A percentile compares a stretch with the other conserved stretches of the same genome.
phyloP scores from a whole-genome alignment of 345 rosid species.

The Eucalyptus erythrocorys region DNA sequence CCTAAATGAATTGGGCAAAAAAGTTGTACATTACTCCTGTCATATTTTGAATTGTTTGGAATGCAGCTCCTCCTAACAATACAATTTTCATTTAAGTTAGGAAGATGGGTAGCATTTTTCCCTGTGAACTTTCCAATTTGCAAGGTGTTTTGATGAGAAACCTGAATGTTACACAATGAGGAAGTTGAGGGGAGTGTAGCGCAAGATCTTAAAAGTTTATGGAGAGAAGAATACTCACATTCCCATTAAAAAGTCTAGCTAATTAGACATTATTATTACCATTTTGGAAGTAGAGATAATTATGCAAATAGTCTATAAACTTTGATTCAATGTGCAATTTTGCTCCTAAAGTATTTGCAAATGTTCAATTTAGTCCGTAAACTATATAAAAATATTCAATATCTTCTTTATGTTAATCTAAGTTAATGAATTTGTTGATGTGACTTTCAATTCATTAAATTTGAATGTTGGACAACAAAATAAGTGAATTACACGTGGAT shows the following conservation, averaged over 20 bases:
- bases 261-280: background rate
- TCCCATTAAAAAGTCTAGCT: background rate
- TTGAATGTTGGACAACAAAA: background rate
- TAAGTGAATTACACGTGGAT: background rate
- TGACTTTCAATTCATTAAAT: background rate
- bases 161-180: background rate
- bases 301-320: background rate
- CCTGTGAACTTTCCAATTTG: background rate
- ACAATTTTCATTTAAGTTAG: background rate
- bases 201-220: background rate
- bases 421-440: background rate
- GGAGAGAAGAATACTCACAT: background rate
- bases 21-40: background rate
- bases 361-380: background rate
- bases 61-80: background rate
- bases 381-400: background rate
- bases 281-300: background rate
- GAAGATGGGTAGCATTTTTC: background rate
- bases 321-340: fast-evolving
- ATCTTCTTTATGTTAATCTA: background rate
- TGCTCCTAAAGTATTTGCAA: background rate
- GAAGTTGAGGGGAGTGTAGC: background rate
- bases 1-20: background rate
- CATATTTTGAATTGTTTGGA: background rate
- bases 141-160: background rate